These are phyloP conservation scores for Neoscytalidium dimidiatum DNA, from an alignment of 2,329 filamentous ascomycete species.

Conservation along the genomic window DNA sequence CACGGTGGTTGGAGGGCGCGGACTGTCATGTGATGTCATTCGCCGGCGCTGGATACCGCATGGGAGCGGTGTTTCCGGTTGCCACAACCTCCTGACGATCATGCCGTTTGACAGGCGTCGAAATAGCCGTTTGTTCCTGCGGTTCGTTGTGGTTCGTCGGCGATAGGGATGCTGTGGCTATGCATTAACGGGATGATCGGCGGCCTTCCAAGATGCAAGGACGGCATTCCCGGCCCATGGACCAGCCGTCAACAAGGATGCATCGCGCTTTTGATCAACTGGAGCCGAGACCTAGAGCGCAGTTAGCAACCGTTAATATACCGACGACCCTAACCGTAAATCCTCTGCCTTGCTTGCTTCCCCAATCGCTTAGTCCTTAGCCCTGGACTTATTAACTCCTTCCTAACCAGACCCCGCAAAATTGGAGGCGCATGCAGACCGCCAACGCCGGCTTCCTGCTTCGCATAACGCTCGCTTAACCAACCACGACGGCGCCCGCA, in stretches of 20 bases:
- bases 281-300: slow-evolving; percentile 1
- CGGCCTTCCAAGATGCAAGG: background rate
- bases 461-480: background rate
- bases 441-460: background rate
- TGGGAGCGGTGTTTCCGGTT: background rate
- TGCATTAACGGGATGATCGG: slow-evolving; percentile 9
- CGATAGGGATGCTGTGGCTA: slow-evolving; percentile 1
- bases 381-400: slow-evolving; percentile 3
- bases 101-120: background rate
- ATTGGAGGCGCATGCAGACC: background rate
- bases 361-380: background rate
- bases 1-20: background rate
- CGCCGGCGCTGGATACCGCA: background rate
- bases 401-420: background rate
- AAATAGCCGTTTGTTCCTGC: background rate
- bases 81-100: slow-evolving; percentile 14
- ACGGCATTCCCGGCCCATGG: slow-evolving; percentile 5
- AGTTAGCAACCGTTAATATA: background rate
- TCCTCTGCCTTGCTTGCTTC: background rate
- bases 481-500: background rate
- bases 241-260: slow-evolving; percentile 1
- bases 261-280: background rate
- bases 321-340: background rate
- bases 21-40: slow-evolving; percentile 14
- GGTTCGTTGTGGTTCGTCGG: background rate